Conservation (phyloP, 495 filamentous ascomycete species). For the Penicillium antarcticum region DNA sequence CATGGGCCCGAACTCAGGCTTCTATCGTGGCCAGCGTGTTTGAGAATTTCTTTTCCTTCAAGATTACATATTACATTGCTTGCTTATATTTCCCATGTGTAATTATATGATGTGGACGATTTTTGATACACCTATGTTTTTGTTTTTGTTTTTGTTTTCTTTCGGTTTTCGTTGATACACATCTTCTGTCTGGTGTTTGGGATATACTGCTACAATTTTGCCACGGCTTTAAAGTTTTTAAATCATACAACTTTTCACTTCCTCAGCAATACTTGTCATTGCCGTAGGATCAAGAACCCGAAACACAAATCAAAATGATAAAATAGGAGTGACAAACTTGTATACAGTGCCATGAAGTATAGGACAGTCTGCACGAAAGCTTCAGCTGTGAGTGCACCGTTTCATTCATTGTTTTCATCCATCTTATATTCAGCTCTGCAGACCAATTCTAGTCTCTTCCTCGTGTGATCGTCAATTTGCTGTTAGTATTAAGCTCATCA, state of each 20-base stretch:
- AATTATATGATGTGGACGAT: conserved; percentile 2
- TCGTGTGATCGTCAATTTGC: too few species aligned
- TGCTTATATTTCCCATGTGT: not conserved
- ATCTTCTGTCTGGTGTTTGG: not conserved
- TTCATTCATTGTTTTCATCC: too few species aligned
- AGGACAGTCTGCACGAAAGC: too few species aligned
- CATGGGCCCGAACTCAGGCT: conserved; percentile 25
- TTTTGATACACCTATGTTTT: conserved; percentile 1
- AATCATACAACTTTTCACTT: not conserved
- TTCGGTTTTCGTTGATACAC: not conserved
- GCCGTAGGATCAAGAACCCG: too few species aligned
- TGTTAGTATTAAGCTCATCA: too few species aligned
- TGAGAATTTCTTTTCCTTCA: conserved; percentile 2
- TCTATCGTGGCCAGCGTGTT: conserved; percentile 29
- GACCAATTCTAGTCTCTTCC: too few species aligned
- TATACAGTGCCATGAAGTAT: too few species aligned
- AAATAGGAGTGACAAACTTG: too few species aligned
- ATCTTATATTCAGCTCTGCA: too few species aligned
- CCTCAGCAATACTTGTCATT: not conserved
- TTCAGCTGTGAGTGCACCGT: too few species aligned
- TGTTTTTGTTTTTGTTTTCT: not conserved
- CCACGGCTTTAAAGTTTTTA: not conserved
- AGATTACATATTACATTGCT: not conserved
- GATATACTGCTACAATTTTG: not conserved
- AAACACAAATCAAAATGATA: too few species aligned